These are phyloP conservation scores for Penicillium sp. DNA, from an alignment of 2,329 filamentous ascomycete genomes.

Conservation along the genomic window DNA sequence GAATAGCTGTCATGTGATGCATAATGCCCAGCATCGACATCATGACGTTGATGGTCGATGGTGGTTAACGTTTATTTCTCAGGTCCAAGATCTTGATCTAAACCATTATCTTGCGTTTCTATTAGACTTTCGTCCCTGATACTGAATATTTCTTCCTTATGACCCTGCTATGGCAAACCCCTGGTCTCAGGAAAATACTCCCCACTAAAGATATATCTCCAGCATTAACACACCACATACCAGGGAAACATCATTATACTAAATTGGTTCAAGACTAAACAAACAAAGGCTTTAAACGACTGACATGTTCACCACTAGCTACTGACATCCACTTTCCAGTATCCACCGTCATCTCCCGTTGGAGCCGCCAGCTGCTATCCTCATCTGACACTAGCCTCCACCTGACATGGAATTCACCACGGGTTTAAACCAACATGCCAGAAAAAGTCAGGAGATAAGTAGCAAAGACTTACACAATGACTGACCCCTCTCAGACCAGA, in stretches of 20 bases:
- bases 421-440: neutral
- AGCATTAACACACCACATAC: neutral
- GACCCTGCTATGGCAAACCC: neutral
- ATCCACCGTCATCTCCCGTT: neutral
- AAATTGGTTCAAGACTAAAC: neutral
- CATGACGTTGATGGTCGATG: neutral
- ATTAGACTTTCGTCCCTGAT: neutral
- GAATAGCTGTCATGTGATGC: neutral
- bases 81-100: neutral
- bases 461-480: neutral
- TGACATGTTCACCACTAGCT: neutral
- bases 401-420: slow-evolving; percentile 6
- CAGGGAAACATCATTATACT: neutral
- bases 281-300: neutral
- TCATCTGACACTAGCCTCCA: slow-evolving; percentile 1
- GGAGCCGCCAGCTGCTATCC: neutral
- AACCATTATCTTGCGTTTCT: neutral
- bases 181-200: neutral
- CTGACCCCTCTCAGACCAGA: neutral
- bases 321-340: neutral
- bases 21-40: neutral
- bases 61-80: neutral
- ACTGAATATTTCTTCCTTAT: neutral
- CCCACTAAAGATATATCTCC: neutral
- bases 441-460: neutral